Base-by-base conservation (phyloP, 2,329 filamentous ascomycete genomes). In the Botrytis cinerea region DNA sequence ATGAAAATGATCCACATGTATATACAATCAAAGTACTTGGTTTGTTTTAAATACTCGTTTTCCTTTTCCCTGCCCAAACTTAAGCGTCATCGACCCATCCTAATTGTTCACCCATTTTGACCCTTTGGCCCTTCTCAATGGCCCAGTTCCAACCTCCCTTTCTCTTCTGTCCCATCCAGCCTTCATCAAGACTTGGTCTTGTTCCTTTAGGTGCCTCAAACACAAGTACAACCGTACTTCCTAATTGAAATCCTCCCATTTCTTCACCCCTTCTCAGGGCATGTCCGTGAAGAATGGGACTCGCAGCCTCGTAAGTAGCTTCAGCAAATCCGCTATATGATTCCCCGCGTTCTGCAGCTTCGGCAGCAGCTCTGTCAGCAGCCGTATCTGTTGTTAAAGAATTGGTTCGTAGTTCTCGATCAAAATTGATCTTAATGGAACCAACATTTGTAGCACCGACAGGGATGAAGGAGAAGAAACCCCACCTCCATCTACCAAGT, bases 381-480 rank as follows among this genome's bases (percentile, higher is more conserved):
- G 91, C 93, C 0, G 95, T 99, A 82, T 99, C 96, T 4, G 95
- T 98, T 4, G 92, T 91, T 70, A 99, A 86, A 78, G 91, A 94
- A 84, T 99, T 99, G 70, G 97, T 97, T 76, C 95, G 91, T 75
- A 99, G 86, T 83, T 99, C 96, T 74, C 91, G 87, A 83, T 99
- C 97, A 82, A 99, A 99, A 84, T 99, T 98, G 85, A 99, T 89
- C 81, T 93, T 93, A 84, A 99, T 98, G 74, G 93, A 97, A 73
- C 96, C 96, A 62, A 99, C 96, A 79, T 99, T 99, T 35, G 96
- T 99, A 12, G 96, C 96, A 75, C 96, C 96, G 48, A 99, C 96
- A 22, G 97, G 95, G 0, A 94, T 95, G 84, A 94, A 98, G 77
- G 91, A 93, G 86, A 99, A 99, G 88, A 99, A 98, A 28, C 96